These are phyloP conservation scores for Clavariopsis aquatica DNA, from an alignment of 495 filamentous ascomycete genomes.

Conservation along the genomic window DNA sequence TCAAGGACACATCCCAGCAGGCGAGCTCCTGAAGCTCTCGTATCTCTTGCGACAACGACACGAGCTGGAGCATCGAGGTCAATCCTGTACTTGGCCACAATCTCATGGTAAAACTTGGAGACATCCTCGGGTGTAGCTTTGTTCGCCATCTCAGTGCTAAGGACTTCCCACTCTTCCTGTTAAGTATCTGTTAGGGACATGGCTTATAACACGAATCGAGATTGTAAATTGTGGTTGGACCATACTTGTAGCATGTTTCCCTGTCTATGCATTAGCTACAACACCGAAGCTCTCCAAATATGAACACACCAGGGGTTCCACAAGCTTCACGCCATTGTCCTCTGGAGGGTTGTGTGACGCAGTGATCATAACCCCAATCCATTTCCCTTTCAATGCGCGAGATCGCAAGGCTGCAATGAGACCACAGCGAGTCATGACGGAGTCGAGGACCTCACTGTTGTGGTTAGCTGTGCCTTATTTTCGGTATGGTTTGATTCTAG, in stretches of 20 bases:
- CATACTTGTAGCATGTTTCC: constrained; percentile 92
- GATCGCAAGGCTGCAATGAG: constrained; percentile 88
- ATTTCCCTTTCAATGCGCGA: constrained; percentile 80
- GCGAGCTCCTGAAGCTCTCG: constrained; percentile 82
- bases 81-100: constrained; percentile 72
- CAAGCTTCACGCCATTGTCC: constrained; percentile 97
- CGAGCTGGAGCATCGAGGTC: constrained; percentile 68
- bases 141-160: constrained; percentile 87
- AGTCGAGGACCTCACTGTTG: constrained; percentile 65
- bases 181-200: constrained; percentile 20
- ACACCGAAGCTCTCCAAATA: neutral
- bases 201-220: constrained; percentile 10
- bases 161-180: constrained; percentile 78
- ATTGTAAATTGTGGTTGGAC: neutral
- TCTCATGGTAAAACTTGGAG: constrained; percentile 68
- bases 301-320: constrained; percentile 79
- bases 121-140: constrained; percentile 71
- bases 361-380: constrained; percentile 98
- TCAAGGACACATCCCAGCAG: constrained; percentile 76
- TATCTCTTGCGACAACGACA: constrained; percentile 90
- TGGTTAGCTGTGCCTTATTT: constrained; percentile 21
- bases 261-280: constrained; percentile 46
- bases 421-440: constrained; percentile 86
- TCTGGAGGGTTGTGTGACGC: constrained; percentile 95
- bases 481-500: neutral